These are phyloP conservation scores for Suaeda aralocaspica DNA, from an alignment of 148 eudicot species.

Conservation along the genomic window DNA sequence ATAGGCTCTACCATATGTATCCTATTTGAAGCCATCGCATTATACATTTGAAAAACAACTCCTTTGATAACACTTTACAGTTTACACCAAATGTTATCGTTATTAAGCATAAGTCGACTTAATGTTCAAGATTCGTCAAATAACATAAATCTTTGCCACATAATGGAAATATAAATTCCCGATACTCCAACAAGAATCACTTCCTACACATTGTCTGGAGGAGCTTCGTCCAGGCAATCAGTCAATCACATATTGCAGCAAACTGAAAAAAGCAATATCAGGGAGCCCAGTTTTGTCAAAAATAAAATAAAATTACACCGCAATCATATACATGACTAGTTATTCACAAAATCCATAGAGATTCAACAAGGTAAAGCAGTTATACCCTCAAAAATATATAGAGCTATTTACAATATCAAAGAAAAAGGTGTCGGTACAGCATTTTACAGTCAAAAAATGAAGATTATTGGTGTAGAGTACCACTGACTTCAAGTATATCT, in stretches of 20 bases:
- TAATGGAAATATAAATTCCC: neutral
- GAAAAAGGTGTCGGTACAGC: neutral
- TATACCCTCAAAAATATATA: conserved; percentile 1
- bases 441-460: conserved; percentile 8
- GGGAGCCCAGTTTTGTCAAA: neutral
- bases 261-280: too few species aligned
- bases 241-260: too few species aligned
- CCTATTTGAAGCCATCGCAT: conserved; percentile 6
- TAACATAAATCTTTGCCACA: neutral
- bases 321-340: neutral
- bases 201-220: neutral
- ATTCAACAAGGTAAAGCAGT: conserved; percentile 8
- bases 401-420: conserved; percentile 6
- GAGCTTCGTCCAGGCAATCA: conserved; percentile 2
- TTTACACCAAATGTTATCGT: neutral
- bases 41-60: neutral
- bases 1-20: neutral
- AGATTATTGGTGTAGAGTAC: conserved; percentile 12
- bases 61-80: too few species aligned
- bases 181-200: neutral
- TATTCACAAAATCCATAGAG: neutral
- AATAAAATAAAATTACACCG: neutral
- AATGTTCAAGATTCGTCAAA: neutral
- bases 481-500: conserved; percentile 84
- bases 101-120: neutral